A percentile compares a stretch with the other conserved stretches of the same genome.
These are phyloP conservation scores for Priceomyces castillae DNA, from an alignment of 805 yeast species.

Conservation along the genomic window DNA sequence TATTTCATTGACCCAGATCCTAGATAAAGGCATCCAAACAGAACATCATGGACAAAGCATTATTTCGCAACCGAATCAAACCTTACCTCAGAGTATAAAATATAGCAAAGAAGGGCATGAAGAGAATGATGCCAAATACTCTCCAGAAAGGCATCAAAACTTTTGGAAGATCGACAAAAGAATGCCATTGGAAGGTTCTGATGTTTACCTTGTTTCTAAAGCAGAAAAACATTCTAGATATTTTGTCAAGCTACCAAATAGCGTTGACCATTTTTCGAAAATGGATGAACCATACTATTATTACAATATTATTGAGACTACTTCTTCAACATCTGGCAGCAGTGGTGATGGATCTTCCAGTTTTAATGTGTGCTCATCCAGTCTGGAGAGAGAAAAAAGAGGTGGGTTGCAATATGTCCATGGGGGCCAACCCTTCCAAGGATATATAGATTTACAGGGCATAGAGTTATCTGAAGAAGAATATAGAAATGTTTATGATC, in stretches of 20 bases:
- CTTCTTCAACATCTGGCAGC: background rate
- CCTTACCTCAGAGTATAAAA: no score
- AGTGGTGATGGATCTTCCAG: background rate
- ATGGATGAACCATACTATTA: conserved; percentile 15
- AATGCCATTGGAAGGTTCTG: conserved; percentile 4
- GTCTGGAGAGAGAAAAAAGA: background rate
- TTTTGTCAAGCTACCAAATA: conserved; percentile 3
- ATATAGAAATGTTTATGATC: background rate
- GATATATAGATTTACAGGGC: background rate
- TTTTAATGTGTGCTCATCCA: background rate
- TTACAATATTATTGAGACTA: conserved; percentile 3
- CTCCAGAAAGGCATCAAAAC: conserved; percentile 12
- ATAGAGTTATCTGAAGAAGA: background rate
- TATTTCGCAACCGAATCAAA: background rate
- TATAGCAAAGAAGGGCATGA: background rate
- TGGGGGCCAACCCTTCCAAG: background rate
- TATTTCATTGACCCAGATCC: no score
- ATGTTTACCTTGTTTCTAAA: conserved; percentile 10
- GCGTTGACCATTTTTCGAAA: conserved; percentile 7
- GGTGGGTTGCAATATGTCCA: background rate
- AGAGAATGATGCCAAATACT: conserved; percentile 1
- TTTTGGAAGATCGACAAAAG: conserved; percentile 10
- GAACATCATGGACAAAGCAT: background rate
- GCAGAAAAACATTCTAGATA: conserved; percentile 13
- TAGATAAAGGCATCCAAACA: no score